Evolutionary conservation across 2,329 filamentous ascomycete species (phyloP).

Genomic region (Herpomyces periplanetae): DNA sequence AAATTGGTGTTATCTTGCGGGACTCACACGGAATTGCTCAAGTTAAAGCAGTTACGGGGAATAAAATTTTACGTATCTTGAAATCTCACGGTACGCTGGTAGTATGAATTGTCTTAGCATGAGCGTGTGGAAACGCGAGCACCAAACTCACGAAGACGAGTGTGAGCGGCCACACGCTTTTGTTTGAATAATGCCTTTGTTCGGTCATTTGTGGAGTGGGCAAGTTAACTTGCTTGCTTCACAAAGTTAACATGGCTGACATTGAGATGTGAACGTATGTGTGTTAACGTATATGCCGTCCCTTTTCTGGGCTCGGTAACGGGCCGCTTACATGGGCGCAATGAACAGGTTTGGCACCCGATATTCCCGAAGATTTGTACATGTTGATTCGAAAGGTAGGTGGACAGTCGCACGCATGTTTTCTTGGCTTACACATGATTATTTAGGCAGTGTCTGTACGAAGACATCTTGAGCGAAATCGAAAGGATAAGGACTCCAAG

Average conservation of each 20-base stretch:
- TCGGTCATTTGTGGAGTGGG: too few relatives aligned
- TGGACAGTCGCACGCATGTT: slow-evolving; percentile 1
- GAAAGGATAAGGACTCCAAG: slow-evolving; percentile 99
- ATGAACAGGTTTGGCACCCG: slow-evolving; percentile 67
- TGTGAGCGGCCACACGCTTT: too few relatives aligned
- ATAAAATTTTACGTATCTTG: slow-evolving; percentile 98
- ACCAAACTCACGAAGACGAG: too few relatives aligned
- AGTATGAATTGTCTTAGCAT: too few relatives aligned
- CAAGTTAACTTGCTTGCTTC: too few relatives aligned
- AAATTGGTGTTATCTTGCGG: slow-evolving; percentile 94
- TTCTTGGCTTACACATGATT: not conserved
- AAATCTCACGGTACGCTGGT: slow-evolving; percentile 65
- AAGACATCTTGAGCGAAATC: slow-evolving; percentile 99
- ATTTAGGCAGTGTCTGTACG: slow-evolving; percentile 65
- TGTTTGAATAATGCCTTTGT: too few relatives aligned
- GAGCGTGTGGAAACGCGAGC: too few relatives aligned
- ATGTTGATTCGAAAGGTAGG: slow-evolving; percentile 99
- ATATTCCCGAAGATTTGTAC: slow-evolving; percentile 97
- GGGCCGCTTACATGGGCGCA: too few relatives aligned
- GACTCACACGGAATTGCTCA: slow-evolving; percentile 93
- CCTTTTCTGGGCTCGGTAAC: too few relatives aligned
- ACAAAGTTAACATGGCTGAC: too few relatives aligned
- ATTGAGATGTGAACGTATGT: too few relatives aligned
- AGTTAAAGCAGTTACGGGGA: slow-evolving; percentile 90
- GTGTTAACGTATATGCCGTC: too few relatives aligned